Percentiles rank a stretch among this genome's conserved stretches.
These are phyloP conservation scores for Mollisiaceae sp. DNA, from an alignment of 2,329 filamentous ascomycete genomes.

Conservation along the genomic window DNA sequence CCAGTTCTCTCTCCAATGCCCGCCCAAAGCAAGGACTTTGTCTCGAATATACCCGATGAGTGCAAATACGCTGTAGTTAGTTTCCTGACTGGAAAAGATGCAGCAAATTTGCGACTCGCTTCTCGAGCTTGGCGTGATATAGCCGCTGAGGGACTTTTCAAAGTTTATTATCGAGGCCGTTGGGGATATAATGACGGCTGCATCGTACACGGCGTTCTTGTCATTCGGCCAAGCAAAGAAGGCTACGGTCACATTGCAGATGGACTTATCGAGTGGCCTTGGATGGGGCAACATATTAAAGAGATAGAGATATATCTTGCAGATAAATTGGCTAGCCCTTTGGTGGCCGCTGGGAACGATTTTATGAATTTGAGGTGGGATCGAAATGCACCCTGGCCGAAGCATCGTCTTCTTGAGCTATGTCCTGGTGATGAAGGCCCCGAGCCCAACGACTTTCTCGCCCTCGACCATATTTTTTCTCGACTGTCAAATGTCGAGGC, in stretches of 20 bases:
- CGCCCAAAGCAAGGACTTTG: not conserved
- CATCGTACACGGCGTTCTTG: not conserved
- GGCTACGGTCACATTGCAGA: not conserved
- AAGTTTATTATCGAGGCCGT: not conserved
- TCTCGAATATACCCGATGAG: not conserved
- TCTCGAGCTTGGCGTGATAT: slow-evolving; percentile 4
- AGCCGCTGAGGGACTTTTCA: slow-evolving; percentile 1
- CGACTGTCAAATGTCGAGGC: not conserved
- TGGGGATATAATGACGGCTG: not conserved
- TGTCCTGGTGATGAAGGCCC: not conserved
- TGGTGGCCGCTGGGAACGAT: not conserved
- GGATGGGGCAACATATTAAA: slow-evolving; percentile 1
- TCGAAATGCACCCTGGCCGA: not conserved
- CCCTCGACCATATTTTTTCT: not conserved
- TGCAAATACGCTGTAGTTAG: not conserved
- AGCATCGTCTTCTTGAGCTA: not conserved
- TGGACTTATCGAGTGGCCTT: not conserved
- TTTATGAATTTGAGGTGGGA: not conserved
- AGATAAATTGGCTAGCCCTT: not conserved
- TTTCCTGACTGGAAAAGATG: not conserved
- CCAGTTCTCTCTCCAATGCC: not conserved
- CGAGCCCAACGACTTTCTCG: not conserved
- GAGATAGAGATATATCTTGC: not conserved
- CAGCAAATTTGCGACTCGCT: slow-evolving; percentile 5
- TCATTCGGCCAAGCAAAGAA: not conserved